These are phyloP conservation scores for Penicillium nucicola DNA, from an alignment of 495 filamentous ascomycete genomes.

Conservation along the genomic window DNA sequence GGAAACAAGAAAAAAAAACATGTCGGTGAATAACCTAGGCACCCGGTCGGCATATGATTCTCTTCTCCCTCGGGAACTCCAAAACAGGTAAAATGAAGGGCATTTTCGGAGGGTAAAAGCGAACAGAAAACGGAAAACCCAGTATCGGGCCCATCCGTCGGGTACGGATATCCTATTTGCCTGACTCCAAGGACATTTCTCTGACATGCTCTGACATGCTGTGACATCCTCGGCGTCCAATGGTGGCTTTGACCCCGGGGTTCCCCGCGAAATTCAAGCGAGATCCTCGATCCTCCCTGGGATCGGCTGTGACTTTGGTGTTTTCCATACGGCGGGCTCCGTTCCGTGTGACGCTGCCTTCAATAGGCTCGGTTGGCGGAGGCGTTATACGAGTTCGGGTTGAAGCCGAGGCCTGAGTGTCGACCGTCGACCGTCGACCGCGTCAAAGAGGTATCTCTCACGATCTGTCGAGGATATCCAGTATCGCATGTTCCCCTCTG, in stretches of 20 bases:
- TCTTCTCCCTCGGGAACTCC: slow-evolving; percentile 23
- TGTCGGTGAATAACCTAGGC: slow-evolving; percentile 1
- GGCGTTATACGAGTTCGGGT: no score
- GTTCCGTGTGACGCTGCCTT: slow-evolving; percentile 4
- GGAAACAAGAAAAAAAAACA: no score
- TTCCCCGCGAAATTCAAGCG: slow-evolving; percentile 7
- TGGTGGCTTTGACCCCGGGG: background rate
- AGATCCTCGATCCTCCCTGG: slow-evolving; percentile 7
- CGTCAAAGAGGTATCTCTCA: no score
- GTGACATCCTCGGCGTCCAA: background rate
- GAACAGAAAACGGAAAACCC: background rate
- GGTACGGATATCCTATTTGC: background rate
- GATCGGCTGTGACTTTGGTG: background rate
- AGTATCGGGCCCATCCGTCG: slow-evolving; percentile 5
- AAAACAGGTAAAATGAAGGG: slow-evolving; percentile 18
- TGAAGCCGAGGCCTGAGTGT: no score
- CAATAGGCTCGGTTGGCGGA: no score
- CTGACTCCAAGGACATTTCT: no score
- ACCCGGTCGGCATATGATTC: slow-evolving; percentile 23
- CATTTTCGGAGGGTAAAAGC: slow-evolving; percentile 15
- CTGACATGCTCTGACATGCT: background rate
- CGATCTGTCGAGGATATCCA: no score
- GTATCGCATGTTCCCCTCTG: no score
- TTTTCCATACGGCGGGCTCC: slow-evolving; percentile 2
- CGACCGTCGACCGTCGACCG: no score